A percentile compares a stretch with the other conserved stretches of the same genome.
phyloP scores from a whole-genome alignment of 225 moss, liverwort and hornwort genomes.

The Bryum argenteum region DNA sequence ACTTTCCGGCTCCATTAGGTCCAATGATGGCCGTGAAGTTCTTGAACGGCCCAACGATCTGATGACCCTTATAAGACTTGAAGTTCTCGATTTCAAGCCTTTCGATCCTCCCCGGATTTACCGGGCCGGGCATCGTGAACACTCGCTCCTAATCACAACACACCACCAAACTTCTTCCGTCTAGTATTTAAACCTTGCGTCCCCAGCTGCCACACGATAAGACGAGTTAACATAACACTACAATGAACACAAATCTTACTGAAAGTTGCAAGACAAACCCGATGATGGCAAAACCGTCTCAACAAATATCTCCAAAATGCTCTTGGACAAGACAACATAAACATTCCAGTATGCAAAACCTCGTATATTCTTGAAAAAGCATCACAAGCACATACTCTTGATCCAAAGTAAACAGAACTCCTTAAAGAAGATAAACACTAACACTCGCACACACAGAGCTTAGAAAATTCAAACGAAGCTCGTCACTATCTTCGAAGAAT shows the following conservation, averaged over 20 bases:
- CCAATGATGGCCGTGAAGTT: constrained; percentile 99
- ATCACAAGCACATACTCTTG: constrained; percentile 7
- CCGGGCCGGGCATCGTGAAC: constrained; percentile 71
- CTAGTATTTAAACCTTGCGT: constrained; percentile 22
- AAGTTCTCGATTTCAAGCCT: constrained; percentile 97
- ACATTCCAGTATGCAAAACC: constrained; percentile 4
- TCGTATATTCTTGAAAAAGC: background rate
- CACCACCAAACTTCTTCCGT: constrained; percentile 22
- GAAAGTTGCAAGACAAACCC: background rate
- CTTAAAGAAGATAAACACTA: background rate
- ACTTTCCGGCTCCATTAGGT: constrained; percentile 96
- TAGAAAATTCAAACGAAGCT: constrained; percentile 20
- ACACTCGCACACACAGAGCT: background rate
- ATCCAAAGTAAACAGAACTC: constrained; percentile 1
- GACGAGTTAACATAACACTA: background rate
- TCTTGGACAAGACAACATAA: background rate
- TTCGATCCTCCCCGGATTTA: constrained; percentile 86
- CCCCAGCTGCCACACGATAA: constrained; percentile 10
- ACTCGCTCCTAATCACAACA: constrained; percentile 18
- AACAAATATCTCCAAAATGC: background rate
- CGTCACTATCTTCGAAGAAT: background rate
- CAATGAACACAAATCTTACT: background rate
- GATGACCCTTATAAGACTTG: constrained; percentile 99
- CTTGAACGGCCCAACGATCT: constrained; percentile 92
- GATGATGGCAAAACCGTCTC: background rate